Percentiles rank a stretch among this genome's conserved stretches.
Evolutionary conservation across 768 basidiomycete species (phyloP).

Genomic region (Mrakia gelida): DNA sequence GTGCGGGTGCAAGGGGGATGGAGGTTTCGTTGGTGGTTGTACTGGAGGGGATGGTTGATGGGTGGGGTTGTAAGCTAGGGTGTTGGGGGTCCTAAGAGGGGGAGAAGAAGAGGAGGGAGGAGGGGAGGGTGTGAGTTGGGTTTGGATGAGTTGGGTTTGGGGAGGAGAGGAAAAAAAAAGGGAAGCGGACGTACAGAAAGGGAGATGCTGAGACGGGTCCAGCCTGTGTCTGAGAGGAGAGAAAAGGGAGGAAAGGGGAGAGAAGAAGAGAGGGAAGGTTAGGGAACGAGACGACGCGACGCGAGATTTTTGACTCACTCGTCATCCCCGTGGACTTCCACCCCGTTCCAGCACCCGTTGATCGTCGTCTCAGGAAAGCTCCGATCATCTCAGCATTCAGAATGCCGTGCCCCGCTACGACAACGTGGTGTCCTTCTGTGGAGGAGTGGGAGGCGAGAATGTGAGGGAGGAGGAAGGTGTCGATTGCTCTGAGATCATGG

Average conservation of each 20-base stretch:
- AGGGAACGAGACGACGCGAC: not conserved
- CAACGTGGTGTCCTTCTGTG: constrained; percentile 53
- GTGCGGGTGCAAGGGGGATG: constrained; percentile 11
- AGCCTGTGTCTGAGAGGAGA: constrained; percentile 14
- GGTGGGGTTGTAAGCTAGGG: not conserved
- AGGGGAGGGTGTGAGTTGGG: not conserved
- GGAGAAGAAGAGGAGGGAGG: not conserved
- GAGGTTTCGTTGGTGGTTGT: constrained; percentile 17
- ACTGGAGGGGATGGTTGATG: not conserved
- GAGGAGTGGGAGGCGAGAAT: constrained; percentile 50
- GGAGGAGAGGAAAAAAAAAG: too few species aligned
- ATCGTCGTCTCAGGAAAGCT: constrained; percentile 8
- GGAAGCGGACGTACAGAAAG: not conserved
- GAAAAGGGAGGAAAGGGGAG: not conserved
- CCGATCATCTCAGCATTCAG: constrained; percentile 49
- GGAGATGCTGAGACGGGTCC: constrained; percentile 3
- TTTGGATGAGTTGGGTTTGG: not conserved
- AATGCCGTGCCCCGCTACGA: constrained; percentile 70
- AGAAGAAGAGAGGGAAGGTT: too few species aligned
- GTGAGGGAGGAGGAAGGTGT: constrained; percentile 57
- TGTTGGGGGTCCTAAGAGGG: not conserved
- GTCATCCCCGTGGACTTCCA: constrained; percentile 15
- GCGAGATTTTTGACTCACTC: constrained; percentile 5
- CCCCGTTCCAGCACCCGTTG: not conserved
- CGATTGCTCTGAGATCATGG: constrained; percentile 48